Conservation (phyloP, 768 basidiomycete genomes). For the Russula compacta region DNA sequence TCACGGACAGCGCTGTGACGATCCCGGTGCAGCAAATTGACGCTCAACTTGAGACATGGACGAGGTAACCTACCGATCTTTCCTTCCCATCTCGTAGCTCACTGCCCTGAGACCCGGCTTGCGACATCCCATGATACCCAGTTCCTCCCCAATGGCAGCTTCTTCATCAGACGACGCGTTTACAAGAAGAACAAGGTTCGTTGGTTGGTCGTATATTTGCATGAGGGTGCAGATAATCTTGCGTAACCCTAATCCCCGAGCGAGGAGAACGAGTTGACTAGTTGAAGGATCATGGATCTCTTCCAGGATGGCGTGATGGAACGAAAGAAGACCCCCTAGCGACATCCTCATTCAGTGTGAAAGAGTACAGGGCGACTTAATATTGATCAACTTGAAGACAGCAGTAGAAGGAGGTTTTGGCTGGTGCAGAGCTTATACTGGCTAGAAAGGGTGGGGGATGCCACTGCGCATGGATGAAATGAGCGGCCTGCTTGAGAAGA, state of each 20-base stretch:
- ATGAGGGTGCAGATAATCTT: constrained; percentile 77
- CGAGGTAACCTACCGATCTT: constrained; percentile 54
- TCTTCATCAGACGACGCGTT: constrained; percentile 84
- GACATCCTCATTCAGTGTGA: constrained; percentile 9
- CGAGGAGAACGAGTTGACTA: constrained; percentile 68
- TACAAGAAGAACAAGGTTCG: constrained; percentile 76
- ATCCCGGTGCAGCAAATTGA: neutral
- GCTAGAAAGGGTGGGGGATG: neutral
- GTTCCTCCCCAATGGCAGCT: constrained; percentile 82
- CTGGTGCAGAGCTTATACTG: neutral
- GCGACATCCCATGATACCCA: constrained; percentile 86
- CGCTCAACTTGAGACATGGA: neutral
- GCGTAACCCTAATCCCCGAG: constrained; percentile 84
- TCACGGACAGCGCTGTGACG: neutral
- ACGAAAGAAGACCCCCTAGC: constrained; percentile 37
- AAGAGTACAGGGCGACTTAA: neutral
- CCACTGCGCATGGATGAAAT: neutral
- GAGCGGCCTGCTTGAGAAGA: neutral
- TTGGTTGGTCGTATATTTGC: constrained; percentile 85
- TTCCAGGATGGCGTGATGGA: constrained; percentile 59
- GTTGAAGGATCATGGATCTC: constrained; percentile 65
- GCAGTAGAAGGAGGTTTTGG: neutral
- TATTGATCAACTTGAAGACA: neutral
- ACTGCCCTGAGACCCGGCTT: constrained; percentile 78
- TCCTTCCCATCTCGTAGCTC: constrained; percentile 68